Base-by-base conservation (phyloP, 2,329 filamentous ascomycete species). In the Exserohilum rostratum region DNA sequence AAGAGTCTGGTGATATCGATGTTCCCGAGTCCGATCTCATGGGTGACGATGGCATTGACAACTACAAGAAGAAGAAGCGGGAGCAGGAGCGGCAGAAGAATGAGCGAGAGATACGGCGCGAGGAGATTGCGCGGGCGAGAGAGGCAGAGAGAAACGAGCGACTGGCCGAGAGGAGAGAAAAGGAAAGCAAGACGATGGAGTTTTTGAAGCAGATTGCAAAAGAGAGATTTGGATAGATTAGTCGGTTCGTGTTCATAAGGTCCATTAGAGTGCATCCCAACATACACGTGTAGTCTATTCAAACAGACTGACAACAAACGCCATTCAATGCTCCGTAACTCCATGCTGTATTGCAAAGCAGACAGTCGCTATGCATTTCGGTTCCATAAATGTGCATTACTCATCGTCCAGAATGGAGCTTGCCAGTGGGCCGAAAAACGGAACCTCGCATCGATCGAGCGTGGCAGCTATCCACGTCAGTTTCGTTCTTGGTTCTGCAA, bases 351-450 rank as follows among this genome's bases (percentile, higher is more conserved):
- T 42, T 44, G 33, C 27, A 22, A 46, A 30, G 22, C 6, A 12
- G 20, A 43, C 5, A 15, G 17, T n/a, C 25, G 3, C 33, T 35
- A 33, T 44, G 29, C 37, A 10, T 17, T 20, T 22, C 37, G 18
- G 12, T 27, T 18, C n/a, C 7, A 15, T 18, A n/a, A 1, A 6
- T 18, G 3, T 30, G 15, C 37, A 0, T 43, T 6, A 89, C 74
- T 97, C 95, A 71, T 96, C 90, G 69, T 97, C 93, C 53, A 98
- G 83, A 70, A 97, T 93, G 22, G 89, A 89, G 76, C 89, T 96
- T 38, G 95, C 95, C 65, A 97, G 79, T 37, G 82, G 82, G 4
- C 95, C 95, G 68, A 98, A 89, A 69, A 96, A 86, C 0, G 93
- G 93, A 2, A 97, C 83, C 75, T 98, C 93, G 58, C 88, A 96